Conservation (phyloP, 1,284 basidiomycete genomes). For the Ustilago trichophora region DNA sequence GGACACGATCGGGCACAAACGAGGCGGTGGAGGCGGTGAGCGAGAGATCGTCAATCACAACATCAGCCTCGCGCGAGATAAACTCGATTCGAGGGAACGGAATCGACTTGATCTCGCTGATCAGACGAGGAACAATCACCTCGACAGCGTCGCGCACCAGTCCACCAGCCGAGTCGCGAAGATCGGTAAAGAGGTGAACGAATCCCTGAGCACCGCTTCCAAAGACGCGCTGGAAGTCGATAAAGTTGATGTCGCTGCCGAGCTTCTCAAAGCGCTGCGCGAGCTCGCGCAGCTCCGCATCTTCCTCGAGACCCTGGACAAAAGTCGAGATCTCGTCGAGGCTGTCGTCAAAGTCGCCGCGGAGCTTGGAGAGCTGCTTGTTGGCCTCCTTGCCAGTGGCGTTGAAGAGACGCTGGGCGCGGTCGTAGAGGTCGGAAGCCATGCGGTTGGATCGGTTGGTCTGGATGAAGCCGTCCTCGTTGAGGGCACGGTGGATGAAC, state of each 20-base stretch:
- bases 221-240: slow-evolving; percentile 36
- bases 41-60: slow-evolving; percentile 68
- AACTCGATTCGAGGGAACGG: slow-evolving; percentile 69
- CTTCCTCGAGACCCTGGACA: slow-evolving; percentile 45
- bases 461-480: slow-evolving; percentile 48
- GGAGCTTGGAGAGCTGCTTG: slow-evolving; percentile 47
- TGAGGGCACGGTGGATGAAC: slow-evolving; percentile 45
- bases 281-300: slow-evolving; percentile 58
- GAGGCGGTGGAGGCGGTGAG: slow-evolving; percentile 67
- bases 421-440: slow-evolving; percentile 46
- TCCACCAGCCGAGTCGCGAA: slow-evolving; percentile 55
- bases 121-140: slow-evolving; percentile 68
- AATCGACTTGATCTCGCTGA: slow-evolving; percentile 68
- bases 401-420: slow-evolving; percentile 43
- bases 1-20: slow-evolving; percentile 69
- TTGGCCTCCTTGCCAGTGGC: slow-evolving; percentile 46
- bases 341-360: slow-evolving; percentile 29
- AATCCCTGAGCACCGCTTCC: slow-evolving; percentile 16
- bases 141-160: slow-evolving; percentile 68
- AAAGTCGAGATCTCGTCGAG: slow-evolving; percentile 42
- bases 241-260: slow-evolving; percentile 62
- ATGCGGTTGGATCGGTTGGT: slow-evolving; percentile 43
- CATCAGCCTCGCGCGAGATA: slow-evolving; percentile 68
- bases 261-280: slow-evolving; percentile 67
- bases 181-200: slow-evolving; percentile 30